phyloP scores from a whole-genome alignment of 371 early-diverging fungal species.

The Dinochytrium kinnereticum region DNA sequence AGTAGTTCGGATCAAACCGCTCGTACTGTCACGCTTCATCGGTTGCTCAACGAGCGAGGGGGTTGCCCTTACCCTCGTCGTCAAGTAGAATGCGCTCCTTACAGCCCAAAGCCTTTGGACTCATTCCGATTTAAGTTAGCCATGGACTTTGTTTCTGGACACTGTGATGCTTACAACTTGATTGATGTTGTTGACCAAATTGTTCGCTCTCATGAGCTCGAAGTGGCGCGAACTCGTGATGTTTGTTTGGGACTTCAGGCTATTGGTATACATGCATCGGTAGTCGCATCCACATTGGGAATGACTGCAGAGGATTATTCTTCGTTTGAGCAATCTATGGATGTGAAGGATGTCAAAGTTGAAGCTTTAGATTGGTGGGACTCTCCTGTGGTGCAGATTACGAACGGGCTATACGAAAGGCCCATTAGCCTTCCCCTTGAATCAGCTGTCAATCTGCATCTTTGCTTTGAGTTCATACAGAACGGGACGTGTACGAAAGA shows the following conservation, averaged over 20 bases:
- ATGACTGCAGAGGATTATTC: background rate
- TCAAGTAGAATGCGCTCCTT: background rate
- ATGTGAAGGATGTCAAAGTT: background rate
- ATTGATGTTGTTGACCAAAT: background rate
- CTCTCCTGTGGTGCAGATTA: background rate
- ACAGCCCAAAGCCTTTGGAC: constrained; percentile 12
- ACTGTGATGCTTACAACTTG: background rate
- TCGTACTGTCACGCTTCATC: background rate
- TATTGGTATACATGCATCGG: background rate
- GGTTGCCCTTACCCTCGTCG: constrained; percentile 6
- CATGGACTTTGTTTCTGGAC: background rate
- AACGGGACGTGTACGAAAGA: background rate
- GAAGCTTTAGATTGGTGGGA: background rate
- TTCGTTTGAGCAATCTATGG: background rate
- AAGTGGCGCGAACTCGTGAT: background rate
- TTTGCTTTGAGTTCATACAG: background rate
- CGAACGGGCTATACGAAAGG: background rate
- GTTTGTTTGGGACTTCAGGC: background rate
- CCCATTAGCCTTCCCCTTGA: background rate
- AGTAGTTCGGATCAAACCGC: background rate
- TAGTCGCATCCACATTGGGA: background rate
- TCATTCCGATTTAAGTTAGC: background rate
- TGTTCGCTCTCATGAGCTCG: background rate
- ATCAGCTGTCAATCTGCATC: background rate
- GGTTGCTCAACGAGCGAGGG: background rate